phyloP scores from a whole-genome alignment of 2,329 filamentous ascomycete genomes.

The Epichloe scottii region DNA sequence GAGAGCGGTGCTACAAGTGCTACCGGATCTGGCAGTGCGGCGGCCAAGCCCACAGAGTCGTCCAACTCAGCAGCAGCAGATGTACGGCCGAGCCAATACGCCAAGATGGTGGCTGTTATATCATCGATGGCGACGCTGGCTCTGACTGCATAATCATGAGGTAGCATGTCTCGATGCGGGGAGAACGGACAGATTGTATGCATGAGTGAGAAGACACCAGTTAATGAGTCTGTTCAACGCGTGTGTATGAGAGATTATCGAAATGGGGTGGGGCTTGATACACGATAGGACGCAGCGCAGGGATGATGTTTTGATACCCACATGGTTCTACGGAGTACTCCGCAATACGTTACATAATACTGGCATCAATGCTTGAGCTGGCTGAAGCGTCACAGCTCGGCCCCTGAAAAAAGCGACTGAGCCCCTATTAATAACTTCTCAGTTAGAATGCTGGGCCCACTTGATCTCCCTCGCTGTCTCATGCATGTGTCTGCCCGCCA shows the following conservation, averaged over 20 bases:
- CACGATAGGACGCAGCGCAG: background rate
- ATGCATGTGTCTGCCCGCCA: background rate
- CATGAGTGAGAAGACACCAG: background rate
- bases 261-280: background rate
- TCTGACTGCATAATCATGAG: background rate
- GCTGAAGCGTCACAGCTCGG: too few species aligned
- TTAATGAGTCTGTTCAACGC: background rate
- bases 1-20: constrained; percentile 6
- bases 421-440: too few species aligned
- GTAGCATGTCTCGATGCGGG: background rate
- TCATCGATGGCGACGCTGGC: background rate
- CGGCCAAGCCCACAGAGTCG: constrained; percentile 5
- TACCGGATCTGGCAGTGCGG: background rate
- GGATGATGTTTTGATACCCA: constrained; percentile 4
- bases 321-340: background rate
- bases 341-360: too few species aligned
- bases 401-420: too few species aligned
- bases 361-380: too few species aligned
- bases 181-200: background rate
- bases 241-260: background rate
- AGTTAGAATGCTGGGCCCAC: too few species aligned
- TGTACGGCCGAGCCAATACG: background rate
- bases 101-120: constrained; percentile 1
- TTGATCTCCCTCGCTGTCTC: background rate
- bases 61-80: constrained; percentile 5